Conservation (phyloP, 2,329 filamentous ascomycete genomes). For the Neobulgaria alba region DNA sequence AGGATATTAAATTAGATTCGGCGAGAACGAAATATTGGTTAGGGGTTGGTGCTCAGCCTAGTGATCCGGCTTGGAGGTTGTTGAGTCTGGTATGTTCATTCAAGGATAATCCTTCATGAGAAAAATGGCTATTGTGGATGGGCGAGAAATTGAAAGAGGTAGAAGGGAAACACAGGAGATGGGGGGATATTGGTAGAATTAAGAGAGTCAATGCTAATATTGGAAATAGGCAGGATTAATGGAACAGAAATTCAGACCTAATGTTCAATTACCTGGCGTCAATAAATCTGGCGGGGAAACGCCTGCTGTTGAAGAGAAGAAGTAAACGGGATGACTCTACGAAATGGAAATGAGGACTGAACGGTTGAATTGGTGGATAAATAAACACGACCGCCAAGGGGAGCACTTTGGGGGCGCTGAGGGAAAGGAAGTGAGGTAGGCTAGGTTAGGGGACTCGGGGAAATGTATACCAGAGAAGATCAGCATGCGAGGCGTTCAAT, state of each 20-base stretch:
- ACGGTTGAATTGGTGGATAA: no score
- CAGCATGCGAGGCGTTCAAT: neutral
- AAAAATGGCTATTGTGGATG: no score
- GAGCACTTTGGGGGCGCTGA: neutral
- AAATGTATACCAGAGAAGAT: neutral
- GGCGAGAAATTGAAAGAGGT: no score
- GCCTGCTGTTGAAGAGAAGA: no score
- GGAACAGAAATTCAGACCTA: slow-evolving; percentile 25
- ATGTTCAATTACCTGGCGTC: no score
- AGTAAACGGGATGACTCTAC: no score
- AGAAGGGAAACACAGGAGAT: no score
- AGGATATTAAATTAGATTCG: slow-evolving; percentile 83
- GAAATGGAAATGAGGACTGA: neutral
- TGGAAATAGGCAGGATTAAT: slow-evolving; percentile 24
- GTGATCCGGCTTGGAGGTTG: slow-evolving; percentile 79
- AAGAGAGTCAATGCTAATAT: neutral
- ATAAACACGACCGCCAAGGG: neutral
- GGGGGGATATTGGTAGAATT: no score
- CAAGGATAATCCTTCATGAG: neutral
- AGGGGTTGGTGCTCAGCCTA: slow-evolving; percentile 91
- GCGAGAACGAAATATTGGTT: slow-evolving; percentile 88
- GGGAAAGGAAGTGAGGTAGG: neutral
- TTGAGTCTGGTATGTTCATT: slow-evolving; percentile 59
- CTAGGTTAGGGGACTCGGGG: neutral
- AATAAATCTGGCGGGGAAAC: no score